Conservation (phyloP, 2,329 filamentous ascomycete species). For the Hypoxylon sp. region DNA sequence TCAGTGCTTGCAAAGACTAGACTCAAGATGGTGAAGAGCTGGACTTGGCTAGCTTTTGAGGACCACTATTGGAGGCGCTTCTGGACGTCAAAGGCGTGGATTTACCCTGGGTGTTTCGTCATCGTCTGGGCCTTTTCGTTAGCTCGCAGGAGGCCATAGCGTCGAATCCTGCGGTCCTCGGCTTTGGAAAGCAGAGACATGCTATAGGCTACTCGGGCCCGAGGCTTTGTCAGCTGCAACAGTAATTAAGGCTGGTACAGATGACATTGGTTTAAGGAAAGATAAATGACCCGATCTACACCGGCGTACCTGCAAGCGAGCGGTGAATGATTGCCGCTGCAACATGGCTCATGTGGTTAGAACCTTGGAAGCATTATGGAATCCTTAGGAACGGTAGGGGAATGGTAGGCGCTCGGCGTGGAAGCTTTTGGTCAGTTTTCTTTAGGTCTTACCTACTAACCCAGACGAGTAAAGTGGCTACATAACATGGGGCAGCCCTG, state of each 20-base stretch:
- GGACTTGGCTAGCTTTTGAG: neutral
- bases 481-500: neutral
- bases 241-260: neutral
- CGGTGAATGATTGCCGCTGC: neutral
- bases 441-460: constrained; percentile 1
- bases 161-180: neutral
- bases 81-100: neutral
- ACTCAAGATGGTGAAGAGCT: neutral
- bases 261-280: neutral
- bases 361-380: neutral
- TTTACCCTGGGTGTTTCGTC: constrained; percentile 1
- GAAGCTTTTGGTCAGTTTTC: neutral
- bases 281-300: constrained; percentile 1
- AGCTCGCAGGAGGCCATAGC: neutral
- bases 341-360: neutral
- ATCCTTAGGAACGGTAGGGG: neutral
- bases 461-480: neutral
- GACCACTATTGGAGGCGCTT: neutral
- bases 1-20: neutral
- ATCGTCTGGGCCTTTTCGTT: neutral
- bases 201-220: neutral
- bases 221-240: neutral
- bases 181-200: neutral
- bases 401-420: neutral
- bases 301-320: neutral